Conservation (phyloP, 1,284 basidiomycete genomes). For the Rhodotorula sp. region DNA sequence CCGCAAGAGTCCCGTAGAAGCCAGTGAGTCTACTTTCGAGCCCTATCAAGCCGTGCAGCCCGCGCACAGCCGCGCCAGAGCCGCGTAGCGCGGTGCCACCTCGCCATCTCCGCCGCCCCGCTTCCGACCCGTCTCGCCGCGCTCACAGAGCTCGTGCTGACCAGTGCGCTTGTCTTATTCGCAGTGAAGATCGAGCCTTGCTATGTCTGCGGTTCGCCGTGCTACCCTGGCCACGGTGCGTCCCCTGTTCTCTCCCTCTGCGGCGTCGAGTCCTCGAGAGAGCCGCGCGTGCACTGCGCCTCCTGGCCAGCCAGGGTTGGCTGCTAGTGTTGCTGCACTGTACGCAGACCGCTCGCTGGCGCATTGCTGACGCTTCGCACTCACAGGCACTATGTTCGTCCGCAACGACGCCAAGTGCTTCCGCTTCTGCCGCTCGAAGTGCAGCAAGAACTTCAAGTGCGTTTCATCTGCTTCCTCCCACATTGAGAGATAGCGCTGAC, state of each 20-base stretch:
- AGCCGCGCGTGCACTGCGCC: neutral
- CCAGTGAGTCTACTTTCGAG: neutral
- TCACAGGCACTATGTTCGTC: slow-evolving; percentile 81
- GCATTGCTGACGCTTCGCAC: neutral
- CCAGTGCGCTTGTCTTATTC: fast-evolving
- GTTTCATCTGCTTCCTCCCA: slow-evolving; percentile 30
- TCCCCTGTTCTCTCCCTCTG: neutral
- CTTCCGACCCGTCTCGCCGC: neutral
- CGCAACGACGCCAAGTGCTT: slow-evolving; percentile 96
- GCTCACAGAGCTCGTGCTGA: neutral
- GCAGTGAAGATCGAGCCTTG: slow-evolving; percentile 52
- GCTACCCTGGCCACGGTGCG: slow-evolving; percentile 90
- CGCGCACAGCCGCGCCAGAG: neutral
- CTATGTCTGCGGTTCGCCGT: slow-evolving; percentile 76
- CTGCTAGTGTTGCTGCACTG: neutral
- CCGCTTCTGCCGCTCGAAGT: slow-evolving; percentile 96
- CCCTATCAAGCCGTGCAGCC: neutral
- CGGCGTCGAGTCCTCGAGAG: slow-evolving; percentile 4
- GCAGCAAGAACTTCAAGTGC: slow-evolving; percentile 95
- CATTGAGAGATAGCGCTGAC: neutral
- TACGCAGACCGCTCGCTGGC: neutral
- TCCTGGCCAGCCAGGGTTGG: neutral
- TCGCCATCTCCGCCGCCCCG: neutral
- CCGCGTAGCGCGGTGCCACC: neutral
- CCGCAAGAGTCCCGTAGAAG: neutral